A percentile compares a stretch with the other conserved stretches of the same genome.
These are phyloP conservation scores for Sphagnum magellanicum DNA, from an alignment of 228 moss, liverwort and hornwort genomes.

Conservation along the genomic window DNA sequence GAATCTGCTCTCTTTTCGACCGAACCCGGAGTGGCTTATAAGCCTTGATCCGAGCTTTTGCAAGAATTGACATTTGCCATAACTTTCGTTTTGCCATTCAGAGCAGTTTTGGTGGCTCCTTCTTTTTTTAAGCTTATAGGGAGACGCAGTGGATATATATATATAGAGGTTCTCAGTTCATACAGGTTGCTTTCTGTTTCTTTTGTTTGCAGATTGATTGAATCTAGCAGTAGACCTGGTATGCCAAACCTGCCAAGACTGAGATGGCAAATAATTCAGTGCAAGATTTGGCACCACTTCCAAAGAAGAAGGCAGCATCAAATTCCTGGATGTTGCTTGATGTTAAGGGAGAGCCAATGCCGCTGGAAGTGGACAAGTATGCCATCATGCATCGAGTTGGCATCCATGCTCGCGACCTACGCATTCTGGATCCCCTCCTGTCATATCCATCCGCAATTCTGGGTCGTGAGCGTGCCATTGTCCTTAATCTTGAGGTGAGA, in stretches of 20 bases:
- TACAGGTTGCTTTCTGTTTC: neutral
- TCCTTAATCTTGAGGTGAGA: conserved; percentile 60
- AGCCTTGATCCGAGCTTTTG: neutral
- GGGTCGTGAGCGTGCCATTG: conserved; percentile 58
- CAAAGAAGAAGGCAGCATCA: conserved; percentile 56
- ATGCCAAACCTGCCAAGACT: conserved; percentile 26
- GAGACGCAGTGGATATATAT: neutral
- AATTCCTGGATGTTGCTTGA: conserved; percentile 69
- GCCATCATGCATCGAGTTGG: conserved; percentile 46
- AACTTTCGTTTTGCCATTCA: neutral
- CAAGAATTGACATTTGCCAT: neutral
- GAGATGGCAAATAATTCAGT: conserved; percentile 27
- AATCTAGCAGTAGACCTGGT: conserved; percentile 34
- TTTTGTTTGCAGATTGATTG: conserved; percentile 28
- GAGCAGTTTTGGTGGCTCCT: no score
- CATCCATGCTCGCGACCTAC: conserved; percentile 49
- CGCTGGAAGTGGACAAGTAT: conserved; percentile 36
- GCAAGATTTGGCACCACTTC: conserved; percentile 27
- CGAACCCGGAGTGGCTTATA: neutral
- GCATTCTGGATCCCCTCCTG: conserved; percentile 41
- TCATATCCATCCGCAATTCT: conserved; percentile 58
- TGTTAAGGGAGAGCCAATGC: conserved; percentile 36
- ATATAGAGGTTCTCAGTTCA: neutral
- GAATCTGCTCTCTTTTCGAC: no score
- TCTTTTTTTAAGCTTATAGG: no score